Evolutionary conservation across 176 grass and related monocot species (phyloP).

Genomic region (barley (Hordeum vulgare)): DNA sequence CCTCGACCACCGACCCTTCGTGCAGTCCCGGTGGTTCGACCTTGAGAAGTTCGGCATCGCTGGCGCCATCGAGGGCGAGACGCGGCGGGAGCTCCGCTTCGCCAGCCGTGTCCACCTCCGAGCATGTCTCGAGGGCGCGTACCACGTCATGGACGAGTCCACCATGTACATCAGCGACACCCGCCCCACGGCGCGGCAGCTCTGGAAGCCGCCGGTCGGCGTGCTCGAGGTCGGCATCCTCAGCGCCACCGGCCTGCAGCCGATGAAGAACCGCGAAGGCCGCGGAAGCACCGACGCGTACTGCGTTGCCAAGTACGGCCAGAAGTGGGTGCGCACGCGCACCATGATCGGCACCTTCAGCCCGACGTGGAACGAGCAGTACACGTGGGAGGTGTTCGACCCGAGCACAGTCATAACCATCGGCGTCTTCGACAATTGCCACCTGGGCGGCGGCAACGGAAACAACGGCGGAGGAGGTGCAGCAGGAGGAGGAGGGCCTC

Average conservation of each 20-base stretch:
- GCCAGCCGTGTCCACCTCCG: conserved; percentile 72
- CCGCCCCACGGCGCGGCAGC: conserved; percentile 66
- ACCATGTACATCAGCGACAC: conserved; percentile 94
- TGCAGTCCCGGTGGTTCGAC: conserved; percentile 81
- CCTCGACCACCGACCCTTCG: conserved; percentile 66
- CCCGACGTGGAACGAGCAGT: conserved; percentile 86
- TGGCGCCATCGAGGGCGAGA: conserved; percentile 65
- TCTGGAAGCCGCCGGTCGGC: conserved; percentile 70
- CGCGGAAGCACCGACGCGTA: conserved; percentile 71
- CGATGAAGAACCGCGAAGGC: conserved; percentile 73
- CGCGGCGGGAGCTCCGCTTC: conserved; percentile 70
- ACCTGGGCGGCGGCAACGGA: conserved; percentile 33
- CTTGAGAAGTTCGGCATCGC: conserved; percentile 71
- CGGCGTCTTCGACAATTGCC: conserved; percentile 86
- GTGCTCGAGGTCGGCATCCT: conserved; percentile 85
- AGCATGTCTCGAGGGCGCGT: conserved; percentile 76
- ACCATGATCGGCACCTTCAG: conserved; percentile 57
- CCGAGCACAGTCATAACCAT: conserved; percentile 89
- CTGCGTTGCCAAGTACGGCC: conserved; percentile 86
- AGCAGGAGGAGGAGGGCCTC: neutral
- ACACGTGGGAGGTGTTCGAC: conserved; percentile 92
- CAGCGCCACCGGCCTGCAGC: conserved; percentile 47
- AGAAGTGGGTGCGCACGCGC: conserved; percentile 95
- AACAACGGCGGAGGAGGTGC: neutral
- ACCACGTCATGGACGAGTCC: conserved; percentile 96